Percentiles rank a stretch among this genome's conserved stretches.
Conservation (phyloP, 2,329 filamentous ascomycete genomes). For the Pestalotiopsis sp. region DNA sequence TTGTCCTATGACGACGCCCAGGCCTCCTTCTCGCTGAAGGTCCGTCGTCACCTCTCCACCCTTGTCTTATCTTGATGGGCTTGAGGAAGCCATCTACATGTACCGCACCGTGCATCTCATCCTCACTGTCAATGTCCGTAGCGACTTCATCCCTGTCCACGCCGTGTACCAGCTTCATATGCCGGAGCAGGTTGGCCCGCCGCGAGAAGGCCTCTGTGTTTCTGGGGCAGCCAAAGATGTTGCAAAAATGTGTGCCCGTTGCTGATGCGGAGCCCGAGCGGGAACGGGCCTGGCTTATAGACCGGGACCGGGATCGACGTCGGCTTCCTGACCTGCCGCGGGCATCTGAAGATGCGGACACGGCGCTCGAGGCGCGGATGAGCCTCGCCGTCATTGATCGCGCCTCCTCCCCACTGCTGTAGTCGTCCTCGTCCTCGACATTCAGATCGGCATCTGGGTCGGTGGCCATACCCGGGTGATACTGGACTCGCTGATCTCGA, state of each 20-base stretch:
- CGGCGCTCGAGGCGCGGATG: slow-evolving; percentile 13
- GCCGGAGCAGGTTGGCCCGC: slow-evolving; percentile 40
- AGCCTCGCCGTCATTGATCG: slow-evolving; percentile 1
- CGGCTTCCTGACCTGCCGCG: slow-evolving; percentile 14
- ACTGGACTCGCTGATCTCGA: slow-evolving; percentile 23
- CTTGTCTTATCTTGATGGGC: slow-evolving; percentile 51
- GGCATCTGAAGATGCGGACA: slow-evolving; percentile 14
- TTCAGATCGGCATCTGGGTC: not conserved
- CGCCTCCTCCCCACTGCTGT: slow-evolving; percentile 14
- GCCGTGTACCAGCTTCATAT: slow-evolving; percentile 48
- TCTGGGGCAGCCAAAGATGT: slow-evolving; percentile 38
- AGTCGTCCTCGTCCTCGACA: slow-evolving; percentile 18
- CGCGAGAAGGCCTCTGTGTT: slow-evolving; percentile 39
- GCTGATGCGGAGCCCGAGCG: slow-evolving; percentile 25
- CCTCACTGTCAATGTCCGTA: slow-evolving; percentile 44
- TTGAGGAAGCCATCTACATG: slow-evolving; percentile 71
- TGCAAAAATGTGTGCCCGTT: slow-evolving; percentile 35
- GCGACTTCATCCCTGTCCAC: slow-evolving; percentile 24
- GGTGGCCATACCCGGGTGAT: slow-evolving; percentile 30
- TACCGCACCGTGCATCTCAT: slow-evolving; percentile 63
- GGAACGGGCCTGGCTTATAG: slow-evolving; percentile 16
- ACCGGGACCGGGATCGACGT: slow-evolving; percentile 1
- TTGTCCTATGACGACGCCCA: not conserved
- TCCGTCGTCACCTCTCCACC: slow-evolving; percentile 49
- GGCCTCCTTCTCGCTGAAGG: not conserved